Evolutionary conservation across 208 protist species (phyloP), one percentile per base, ranked within the genome.

Genomic region (Crithidia bombi): DNA sequence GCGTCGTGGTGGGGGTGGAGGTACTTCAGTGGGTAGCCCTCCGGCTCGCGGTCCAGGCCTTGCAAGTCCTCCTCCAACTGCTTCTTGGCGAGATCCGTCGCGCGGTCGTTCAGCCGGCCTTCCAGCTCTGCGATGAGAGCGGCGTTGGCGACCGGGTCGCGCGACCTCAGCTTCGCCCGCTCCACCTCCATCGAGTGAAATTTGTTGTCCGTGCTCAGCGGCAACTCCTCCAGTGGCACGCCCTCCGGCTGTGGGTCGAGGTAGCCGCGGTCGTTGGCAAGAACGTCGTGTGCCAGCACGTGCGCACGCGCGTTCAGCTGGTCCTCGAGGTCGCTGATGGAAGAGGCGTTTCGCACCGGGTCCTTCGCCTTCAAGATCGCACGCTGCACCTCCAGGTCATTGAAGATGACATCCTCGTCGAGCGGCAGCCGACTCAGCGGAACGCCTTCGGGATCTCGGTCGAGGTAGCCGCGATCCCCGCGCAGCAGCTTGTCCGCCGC

Each of bases 171-270:
- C 56, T 80, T 83, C 19, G 85, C 83, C 4, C 85, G 74, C 68
- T 94, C 85, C 49, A 89, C 76, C 76, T 94, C 89, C 79, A 91
- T 79, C 54, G 78, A 64, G 64, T 91, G 86, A 39, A 94, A 91
- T 73, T 81, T 79, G 41, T 44, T 50, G 65, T 94, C 85, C 10
- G 66, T 75, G 56, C 85, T 76, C 35, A 94, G 85, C 44, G 75
- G 80, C 36, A 94, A 69, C 25, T 83, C 82, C 36, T 35, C 54
- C 19, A 90, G 9, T 6, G 82, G 64, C 19, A 91, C 86, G 32
- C 86, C 81, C 23, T 85, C 74, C 21, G 85, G 88, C 19, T 73
- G 65, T 12, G 65, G 76, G 64, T 90, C 63, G 41, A 94, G 78
- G 73, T 89, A 94, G 41, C 38, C 69, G 11, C 89, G 83, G 64